A percentile compares a stretch with the other conserved stretches of the same genome.
Conservation (phyloP, 441 rosid genomes). For the Gossypium davidsonii region DNA sequence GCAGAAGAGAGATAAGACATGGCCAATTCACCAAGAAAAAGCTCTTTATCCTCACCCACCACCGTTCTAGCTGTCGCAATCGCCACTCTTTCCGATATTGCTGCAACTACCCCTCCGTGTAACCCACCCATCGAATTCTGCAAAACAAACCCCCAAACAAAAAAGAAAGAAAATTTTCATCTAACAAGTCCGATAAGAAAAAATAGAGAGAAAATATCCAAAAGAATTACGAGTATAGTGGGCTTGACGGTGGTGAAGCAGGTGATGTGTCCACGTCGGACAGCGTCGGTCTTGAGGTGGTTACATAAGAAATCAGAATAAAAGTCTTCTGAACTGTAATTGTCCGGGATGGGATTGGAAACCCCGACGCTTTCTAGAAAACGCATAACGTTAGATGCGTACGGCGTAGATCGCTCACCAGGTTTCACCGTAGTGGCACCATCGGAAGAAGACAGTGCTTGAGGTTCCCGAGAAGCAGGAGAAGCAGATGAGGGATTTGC, state of each 20-base stretch:
- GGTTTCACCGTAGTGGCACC: constrained; percentile 16
- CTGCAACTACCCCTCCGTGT: constrained; percentile 73
- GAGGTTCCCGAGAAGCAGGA: background rate
- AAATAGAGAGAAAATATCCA: background rate
- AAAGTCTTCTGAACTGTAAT: constrained; percentile 29
- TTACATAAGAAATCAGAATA: constrained; percentile 44
- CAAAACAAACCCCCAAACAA: background rate
- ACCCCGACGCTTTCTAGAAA: constrained; percentile 31
- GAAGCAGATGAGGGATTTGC: background rate
- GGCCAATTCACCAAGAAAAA: constrained; percentile 68
- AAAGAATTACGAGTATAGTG: constrained; percentile 34
- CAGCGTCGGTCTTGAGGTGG: constrained; percentile 31
- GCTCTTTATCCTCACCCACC: constrained; percentile 47
- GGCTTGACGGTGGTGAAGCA: constrained; percentile 58
- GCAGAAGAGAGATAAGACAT: constrained; percentile 67
- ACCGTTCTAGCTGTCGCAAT: constrained; percentile 64
- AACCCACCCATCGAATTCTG: constrained; percentile 52
- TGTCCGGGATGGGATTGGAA: constrained; percentile 24
- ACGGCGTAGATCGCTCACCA: constrained; percentile 20
- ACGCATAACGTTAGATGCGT: background rate
- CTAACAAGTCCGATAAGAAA: background rate
- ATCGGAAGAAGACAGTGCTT: background rate
- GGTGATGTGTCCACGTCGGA: constrained; percentile 58
- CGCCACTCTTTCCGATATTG: constrained; percentile 63
- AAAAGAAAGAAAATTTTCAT: background rate